Evolutionary conservation across 2,329 filamentous ascomycete species (phyloP).

Genomic region (Botrytis hyacinthi): DNA sequence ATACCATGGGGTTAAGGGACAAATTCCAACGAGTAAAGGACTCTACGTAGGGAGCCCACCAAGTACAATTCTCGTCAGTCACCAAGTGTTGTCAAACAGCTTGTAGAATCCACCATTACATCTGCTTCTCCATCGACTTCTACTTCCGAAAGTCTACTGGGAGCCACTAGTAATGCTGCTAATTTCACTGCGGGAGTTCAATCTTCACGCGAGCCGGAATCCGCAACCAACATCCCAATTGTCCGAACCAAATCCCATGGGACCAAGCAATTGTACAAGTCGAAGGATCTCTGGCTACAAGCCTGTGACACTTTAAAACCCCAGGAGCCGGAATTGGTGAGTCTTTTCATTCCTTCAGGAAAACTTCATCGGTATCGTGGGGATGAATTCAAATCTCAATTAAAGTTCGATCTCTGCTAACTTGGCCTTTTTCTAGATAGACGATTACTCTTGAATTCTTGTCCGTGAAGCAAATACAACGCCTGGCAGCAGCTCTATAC

Average conservation of each 20-base stretch:
- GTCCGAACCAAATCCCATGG: neutral
- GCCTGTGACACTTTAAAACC: neutral
- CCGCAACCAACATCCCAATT: neutral
- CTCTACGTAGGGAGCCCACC: neutral
- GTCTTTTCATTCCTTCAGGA: neutral
- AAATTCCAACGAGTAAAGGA: neutral
- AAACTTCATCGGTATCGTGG: neutral
- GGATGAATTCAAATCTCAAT: no score
- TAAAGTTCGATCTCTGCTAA: neutral
- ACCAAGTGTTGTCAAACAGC: neutral
- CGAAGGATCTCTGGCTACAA: neutral
- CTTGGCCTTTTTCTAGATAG: neutral
- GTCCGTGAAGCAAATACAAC: neutral
- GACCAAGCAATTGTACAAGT: neutral
- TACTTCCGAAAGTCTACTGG: accelerated
- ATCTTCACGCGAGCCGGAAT: neutral
- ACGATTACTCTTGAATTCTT: neutral
- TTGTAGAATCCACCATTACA: neutral
- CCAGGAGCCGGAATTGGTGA: neutral
- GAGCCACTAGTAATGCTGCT: accelerated
- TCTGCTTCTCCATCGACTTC: neutral
- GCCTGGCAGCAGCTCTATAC: accelerated
- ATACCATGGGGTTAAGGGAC: neutral
- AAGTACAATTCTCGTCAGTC: neutral
- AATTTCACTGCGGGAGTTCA: neutral